Evolutionary conservation across 352 stramenopile species (phyloP).

Genomic region (Globisporangium nunn): DNA sequence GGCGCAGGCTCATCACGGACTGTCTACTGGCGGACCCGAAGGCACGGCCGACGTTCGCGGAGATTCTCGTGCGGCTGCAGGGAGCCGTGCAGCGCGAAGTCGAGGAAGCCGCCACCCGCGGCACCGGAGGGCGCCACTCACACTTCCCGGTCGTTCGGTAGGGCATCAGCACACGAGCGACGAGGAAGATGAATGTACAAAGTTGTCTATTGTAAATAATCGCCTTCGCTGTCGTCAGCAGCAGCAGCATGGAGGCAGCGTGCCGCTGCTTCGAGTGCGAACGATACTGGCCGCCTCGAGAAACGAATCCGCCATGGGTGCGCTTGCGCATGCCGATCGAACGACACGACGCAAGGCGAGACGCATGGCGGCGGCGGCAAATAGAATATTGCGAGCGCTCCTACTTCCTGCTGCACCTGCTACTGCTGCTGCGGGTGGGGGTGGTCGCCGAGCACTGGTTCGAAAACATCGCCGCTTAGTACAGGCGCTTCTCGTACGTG

Average conservation of each 20-base stretch:
- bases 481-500: constrained; percentile 94
- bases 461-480: constrained; percentile 23
- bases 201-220: not conserved
- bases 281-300: not conserved
- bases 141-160: not conserved
- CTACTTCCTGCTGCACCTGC: not conserved
- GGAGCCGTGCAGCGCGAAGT: constrained; percentile 74
- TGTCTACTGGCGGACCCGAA: constrained; percentile 53
- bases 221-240: not conserved
- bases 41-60: constrained; percentile 60
- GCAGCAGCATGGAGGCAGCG: not conserved
- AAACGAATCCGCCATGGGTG: constrained; percentile 11
- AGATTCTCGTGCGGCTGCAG: constrained; percentile 71
- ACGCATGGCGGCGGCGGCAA: constrained; percentile 3
- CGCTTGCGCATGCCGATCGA: constrained; percentile 5
- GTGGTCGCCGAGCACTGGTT: too few species aligned
- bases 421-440: not conserved
- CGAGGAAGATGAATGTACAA: not conserved
- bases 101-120: constrained; percentile 37
- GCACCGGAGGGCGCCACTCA: constrained; percentile 2
- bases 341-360: not conserved
- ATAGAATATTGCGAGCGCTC: constrained; percentile 9
- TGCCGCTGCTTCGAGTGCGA: not conserved
- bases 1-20: constrained; percentile 65
- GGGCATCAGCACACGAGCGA: not conserved